phyloP scores from a whole-genome alignment of 2,329 filamentous ascomycete species.

The Lecanicillium sp. region DNA sequence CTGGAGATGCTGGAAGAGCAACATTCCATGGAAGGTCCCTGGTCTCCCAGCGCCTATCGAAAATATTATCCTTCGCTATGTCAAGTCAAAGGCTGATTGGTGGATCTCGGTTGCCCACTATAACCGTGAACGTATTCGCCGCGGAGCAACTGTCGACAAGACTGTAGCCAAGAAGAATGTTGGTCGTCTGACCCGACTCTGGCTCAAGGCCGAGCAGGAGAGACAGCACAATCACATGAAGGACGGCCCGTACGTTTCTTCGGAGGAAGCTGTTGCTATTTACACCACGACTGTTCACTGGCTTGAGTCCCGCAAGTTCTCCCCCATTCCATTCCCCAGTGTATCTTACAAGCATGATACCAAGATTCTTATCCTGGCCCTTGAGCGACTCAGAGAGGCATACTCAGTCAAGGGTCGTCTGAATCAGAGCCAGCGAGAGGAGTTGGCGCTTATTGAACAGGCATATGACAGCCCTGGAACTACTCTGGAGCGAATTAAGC shows the following conservation, averaged over 20 bases:
- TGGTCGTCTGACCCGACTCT: slow-evolving; percentile 85
- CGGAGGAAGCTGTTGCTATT: slow-evolving; percentile 95
- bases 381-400: slow-evolving; percentile 87
- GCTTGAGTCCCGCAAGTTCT: slow-evolving; percentile 97
- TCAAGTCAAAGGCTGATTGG: slow-evolving; percentile 99
- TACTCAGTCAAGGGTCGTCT: slow-evolving; percentile 96
- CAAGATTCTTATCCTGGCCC: slow-evolving; percentile 91
- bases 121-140: slow-evolving; percentile 92
- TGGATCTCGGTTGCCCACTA: slow-evolving; percentile 99
- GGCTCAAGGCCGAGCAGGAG: slow-evolving; percentile 98
- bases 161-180: slow-evolving; percentile 99
- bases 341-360: slow-evolving; percentile 99
- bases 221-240: slow-evolving; percentile 99
- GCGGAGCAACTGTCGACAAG: slow-evolving; percentile 96
- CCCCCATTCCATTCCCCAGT: slow-evolving; percentile 95
- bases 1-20: slow-evolving; percentile 99
- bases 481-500: slow-evolving; percentile 91
- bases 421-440: slow-evolving; percentile 96
- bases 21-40: slow-evolving; percentile 99
- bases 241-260: slow-evolving; percentile 96
- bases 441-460: slow-evolving; percentile 93
- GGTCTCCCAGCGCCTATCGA: slow-evolving; percentile 94
- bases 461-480: slow-evolving; percentile 97
- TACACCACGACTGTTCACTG: slow-evolving; percentile 99
- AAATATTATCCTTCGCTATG: slow-evolving; percentile 96